A percentile compares a stretch with the other conserved stretches of the same genome.
Evolutionary conservation across 2,329 filamentous ascomycete genomes (phyloP).

Genomic region (Pseudogymnoascus sp.): DNA sequence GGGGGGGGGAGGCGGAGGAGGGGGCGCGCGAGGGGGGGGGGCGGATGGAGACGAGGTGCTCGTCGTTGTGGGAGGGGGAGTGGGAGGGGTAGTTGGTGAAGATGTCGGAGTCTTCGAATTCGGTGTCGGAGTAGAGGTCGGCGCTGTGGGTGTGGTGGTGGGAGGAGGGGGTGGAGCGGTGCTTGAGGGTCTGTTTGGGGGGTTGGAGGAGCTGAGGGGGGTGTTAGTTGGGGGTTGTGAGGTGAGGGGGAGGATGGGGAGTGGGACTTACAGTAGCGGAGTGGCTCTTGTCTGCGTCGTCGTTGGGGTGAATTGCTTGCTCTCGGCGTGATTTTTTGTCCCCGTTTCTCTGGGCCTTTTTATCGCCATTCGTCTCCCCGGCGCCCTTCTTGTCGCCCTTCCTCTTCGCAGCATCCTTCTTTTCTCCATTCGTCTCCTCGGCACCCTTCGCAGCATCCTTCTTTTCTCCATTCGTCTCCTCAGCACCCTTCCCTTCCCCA

Average conservation of each 20-base stretch:
- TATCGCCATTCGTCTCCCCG: not conserved
- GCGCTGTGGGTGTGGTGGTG: not conserved
- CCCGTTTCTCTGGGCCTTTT: not conserved
- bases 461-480: not conserved
- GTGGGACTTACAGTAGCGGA: too few species aligned
- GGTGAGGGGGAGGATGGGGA: too few species aligned
- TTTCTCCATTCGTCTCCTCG: not conserved
- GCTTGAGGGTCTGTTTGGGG: not conserved
- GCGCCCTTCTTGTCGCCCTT: not conserved
- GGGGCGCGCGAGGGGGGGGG: too few species aligned
- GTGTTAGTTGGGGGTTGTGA: too few species aligned
- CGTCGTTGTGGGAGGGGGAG: not conserved
- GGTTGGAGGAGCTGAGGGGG: not conserved
- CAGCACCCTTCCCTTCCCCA: not conserved
- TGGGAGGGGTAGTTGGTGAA: not conserved
- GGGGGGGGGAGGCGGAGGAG: not conserved
- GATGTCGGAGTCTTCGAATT: not conserved
- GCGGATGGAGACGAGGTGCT: not conserved
- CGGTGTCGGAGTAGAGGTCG: not conserved
- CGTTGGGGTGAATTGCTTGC: not conserved
- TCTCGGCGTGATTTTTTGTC: conserved; percentile 4
- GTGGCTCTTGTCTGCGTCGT: too few species aligned
- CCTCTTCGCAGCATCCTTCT: not conserved
- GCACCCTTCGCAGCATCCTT: too few species aligned
- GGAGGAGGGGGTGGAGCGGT: not conserved